phyloP scores from a whole-genome alignment of 2,329 filamentous ascomycete genomes.

The Cladosporium sphaerospermum region DNA sequence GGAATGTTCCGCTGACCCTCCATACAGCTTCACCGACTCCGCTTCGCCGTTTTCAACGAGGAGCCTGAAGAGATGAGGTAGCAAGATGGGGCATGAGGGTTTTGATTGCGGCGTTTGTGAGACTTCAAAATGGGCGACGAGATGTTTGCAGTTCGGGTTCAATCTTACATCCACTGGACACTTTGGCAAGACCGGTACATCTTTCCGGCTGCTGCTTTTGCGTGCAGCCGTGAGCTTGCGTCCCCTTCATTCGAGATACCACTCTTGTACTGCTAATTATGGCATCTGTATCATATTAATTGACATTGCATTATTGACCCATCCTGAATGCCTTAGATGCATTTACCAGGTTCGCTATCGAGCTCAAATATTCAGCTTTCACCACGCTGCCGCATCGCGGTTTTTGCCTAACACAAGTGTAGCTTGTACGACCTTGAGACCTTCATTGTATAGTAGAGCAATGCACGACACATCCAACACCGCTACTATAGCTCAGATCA shows the following conservation, averaged over 20 bases:
- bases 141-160: slow-evolving; percentile 2
- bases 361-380: too few species aligned
- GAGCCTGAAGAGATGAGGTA: slow-evolving; percentile 23
- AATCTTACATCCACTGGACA: neutral
- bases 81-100: neutral
- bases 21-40: slow-evolving; percentile 32
- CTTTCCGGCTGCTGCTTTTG: neutral
- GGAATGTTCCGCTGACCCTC: neutral
- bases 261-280: neutral
- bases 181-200: neutral
- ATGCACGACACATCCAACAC: too few species aligned
- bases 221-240: neutral
- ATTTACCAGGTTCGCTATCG: too few species aligned
- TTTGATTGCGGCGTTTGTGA: slow-evolving; percentile 14
- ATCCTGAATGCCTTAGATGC: too few species aligned
- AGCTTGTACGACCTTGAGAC: too few species aligned
- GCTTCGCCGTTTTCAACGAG: slow-evolving; percentile 31
- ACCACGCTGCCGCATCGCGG: too few species aligned
- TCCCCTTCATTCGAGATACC: slow-evolving; percentile 12
- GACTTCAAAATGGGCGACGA: slow-evolving; percentile 10
- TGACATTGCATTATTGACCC: neutral
- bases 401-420: too few species aligned
- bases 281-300: slow-evolving; percentile 7
- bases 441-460: too few species aligned
- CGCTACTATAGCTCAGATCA: too few species aligned